Percentiles rank a stretch among this genome's conserved stretches.
Evolutionary conservation across 2,329 filamentous ascomycete genomes (phyloP).

Genomic region (Aspergillus clavatus): DNA sequence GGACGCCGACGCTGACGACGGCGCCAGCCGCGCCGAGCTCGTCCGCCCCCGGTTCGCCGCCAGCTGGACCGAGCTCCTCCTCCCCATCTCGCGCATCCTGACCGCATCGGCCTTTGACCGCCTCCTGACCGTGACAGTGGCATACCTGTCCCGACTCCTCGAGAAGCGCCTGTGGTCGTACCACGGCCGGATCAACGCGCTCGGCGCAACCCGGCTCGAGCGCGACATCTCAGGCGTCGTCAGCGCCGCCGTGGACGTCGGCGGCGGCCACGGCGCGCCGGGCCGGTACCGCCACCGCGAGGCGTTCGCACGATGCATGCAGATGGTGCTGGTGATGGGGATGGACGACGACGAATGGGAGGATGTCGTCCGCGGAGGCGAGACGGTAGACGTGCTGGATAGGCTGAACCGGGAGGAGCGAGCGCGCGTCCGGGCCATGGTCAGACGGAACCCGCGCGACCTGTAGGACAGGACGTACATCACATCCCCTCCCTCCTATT

Average conservation of each 20-base stretch:
- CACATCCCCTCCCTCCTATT: too few relatives aligned
- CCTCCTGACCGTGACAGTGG: slow-evolving; percentile 69
- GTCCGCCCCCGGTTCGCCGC: slow-evolving; percentile 76
- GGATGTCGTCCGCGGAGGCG: slow-evolving; percentile 55
- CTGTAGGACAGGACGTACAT: too few relatives aligned
- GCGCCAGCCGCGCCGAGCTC: slow-evolving; percentile 52
- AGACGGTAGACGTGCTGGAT: slow-evolving; percentile 50
- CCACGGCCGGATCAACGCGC: slow-evolving; percentile 70
- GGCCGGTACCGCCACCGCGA: slow-evolving; percentile 71
- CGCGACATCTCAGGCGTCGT: slow-evolving; percentile 77
- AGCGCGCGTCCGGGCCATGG: slow-evolving; percentile 64
- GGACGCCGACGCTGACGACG: slow-evolving; percentile 23
- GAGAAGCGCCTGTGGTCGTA: slow-evolving; percentile 85
- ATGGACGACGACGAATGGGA: slow-evolving; percentile 98
- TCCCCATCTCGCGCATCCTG: slow-evolving; percentile 77
- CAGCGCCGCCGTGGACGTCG: slow-evolving; percentile 39
- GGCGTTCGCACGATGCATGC: slow-evolving; percentile 67
- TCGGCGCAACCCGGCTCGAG: slow-evolving; percentile 78
- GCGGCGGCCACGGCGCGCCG: slow-evolving; percentile 27
- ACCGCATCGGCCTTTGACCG: slow-evolving; percentile 70
- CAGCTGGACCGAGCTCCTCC: slow-evolving; percentile 80
- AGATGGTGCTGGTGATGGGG: slow-evolving; percentile 81
- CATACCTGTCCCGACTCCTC: slow-evolving; percentile 69
- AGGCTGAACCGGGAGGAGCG: slow-evolving; percentile 70
- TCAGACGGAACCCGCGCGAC: slow-evolving; percentile 32